Base-by-base conservation (phyloP, 768 basidiomycete species). In the Saitozyma podzolica region DNA sequence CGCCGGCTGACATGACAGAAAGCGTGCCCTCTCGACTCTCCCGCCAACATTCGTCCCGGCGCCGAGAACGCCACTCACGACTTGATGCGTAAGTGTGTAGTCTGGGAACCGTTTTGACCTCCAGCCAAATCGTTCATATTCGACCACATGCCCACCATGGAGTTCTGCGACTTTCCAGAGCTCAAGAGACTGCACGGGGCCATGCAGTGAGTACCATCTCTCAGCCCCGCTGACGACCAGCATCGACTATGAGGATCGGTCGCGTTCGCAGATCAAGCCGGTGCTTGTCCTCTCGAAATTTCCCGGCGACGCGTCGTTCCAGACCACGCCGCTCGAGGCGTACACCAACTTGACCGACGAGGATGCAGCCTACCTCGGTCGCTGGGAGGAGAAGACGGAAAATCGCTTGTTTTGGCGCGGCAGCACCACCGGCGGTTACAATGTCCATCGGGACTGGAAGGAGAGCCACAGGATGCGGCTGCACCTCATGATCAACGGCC, bases 351-450 rank as follows among this genome's bases (percentile, higher is more conserved):
- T 75, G 39, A 66, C 73, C 11, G 63, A 69, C 19, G 54, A 61
- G 10, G 65, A 73, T 49, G 51, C 59, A 11, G 56, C 60, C 17
- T 68, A 72, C 69, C 54, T 70, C 9, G 55, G 60, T 17, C 40
- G 65, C 6, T 83, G 82, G 82, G 77, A 78, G 40, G 78, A 81
- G 19, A 80, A 82, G 57, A 78, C 78, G 1, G 74, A 81, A 62
- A 68, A 80, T 40, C 54, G 74, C 9, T 52, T 82, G 9, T 78
- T 82, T 56, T 83, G 82, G 82, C 70, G 82, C 8, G 82, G 82
- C 1, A 78, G 79, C n/a, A 81, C 80, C 6, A 81, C 80, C 0
- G 82, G 82, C 7, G 78, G 79, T 51, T 82, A 79, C 61, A 71
- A 80, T 60, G 62, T 60, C 17, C 70, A 79, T 56, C 67, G 75